Evolutionary conservation across 2,329 filamentous ascomycete genomes (phyloP), one percentile per base, ranked within the genome.

Genomic region (Fonsecaea pugnacius): DNA sequence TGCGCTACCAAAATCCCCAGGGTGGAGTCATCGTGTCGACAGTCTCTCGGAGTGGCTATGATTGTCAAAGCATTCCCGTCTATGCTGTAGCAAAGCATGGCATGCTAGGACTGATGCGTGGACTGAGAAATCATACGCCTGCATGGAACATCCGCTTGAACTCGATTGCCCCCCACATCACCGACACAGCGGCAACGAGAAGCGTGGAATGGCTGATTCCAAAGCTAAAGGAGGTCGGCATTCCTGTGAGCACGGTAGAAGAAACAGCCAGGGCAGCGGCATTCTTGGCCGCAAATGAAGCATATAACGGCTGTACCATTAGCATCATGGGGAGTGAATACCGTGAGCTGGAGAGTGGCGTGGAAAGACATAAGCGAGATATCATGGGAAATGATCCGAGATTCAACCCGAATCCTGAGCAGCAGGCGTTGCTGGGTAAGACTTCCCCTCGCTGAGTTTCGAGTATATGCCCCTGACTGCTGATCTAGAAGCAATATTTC

Each of bases 311-410:
- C 43, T 48, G 43, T 27, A 48, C 43, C 43, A 27, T 48, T 21
- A 48, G 43, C 21, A 48, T 48, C 43, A 48, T 48, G 43, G 43
- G 43, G 18, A 48, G 43, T 48, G 43, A 48, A 21, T 48, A 48
- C 24, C 33, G 52, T 12, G 52, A 38, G 52, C 16, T 55, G 18
- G 52, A 55, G 32, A 55, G 52, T 9, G 52, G 52, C 10, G 24
- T 55, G 14, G 52, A 55, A 21, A 55, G 35, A 16, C 52, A 55
- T 16, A 55, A 55, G 52, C n/a, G 32, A 24, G 52, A 55, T 38
- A 24, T 55, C 14, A 55, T 55, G 52, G 52, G 52, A 18, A 38
- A 55, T n/a, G 52, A 55, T 16, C 52, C 52, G n/a, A 55, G 52
- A 38, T 55, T 55, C 52, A 27, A 55, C 52, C 12, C 24, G 33